Conservation (phyloP, 768 basidiomycete genomes). For the Tylopilus intermedius region DNA sequence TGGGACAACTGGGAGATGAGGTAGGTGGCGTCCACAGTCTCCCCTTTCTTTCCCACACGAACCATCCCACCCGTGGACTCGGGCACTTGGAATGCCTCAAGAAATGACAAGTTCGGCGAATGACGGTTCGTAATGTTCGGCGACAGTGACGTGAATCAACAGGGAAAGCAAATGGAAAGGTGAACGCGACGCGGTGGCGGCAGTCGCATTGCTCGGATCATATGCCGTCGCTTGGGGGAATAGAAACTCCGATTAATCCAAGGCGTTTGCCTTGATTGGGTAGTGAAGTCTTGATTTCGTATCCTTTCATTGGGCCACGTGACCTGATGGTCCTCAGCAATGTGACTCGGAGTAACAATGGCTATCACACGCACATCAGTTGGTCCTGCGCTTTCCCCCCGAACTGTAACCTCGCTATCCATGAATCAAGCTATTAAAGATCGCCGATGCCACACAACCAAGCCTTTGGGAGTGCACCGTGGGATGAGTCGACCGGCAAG, state of each 20-base stretch:
- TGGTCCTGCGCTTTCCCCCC: constrained; percentile 55
- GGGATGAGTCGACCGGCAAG: constrained; percentile 34
- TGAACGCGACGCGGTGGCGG: no score
- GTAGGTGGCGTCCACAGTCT: constrained; percentile 33
- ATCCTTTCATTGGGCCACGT: constrained; percentile 73
- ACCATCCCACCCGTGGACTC: constrained; percentile 41
- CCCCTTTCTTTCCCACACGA: constrained; percentile 39
- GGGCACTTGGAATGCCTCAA: constrained; percentile 40
- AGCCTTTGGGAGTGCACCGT: constrained; percentile 47
- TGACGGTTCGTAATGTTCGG: constrained; percentile 54
- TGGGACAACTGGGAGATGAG: constrained; percentile 45
- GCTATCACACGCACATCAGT: constrained; percentile 39
- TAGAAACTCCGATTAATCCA: constrained; percentile 38
- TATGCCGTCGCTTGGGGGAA: no score
- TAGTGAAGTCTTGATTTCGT: constrained; percentile 53
- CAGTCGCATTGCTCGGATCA: no score
- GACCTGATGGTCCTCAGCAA: neutral
- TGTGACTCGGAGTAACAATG: neutral
- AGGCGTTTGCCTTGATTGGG: constrained; percentile 54
- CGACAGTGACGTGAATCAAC: constrained; percentile 56
- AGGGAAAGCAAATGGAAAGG: constrained; percentile 51
- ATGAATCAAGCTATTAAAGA: constrained; percentile 39
- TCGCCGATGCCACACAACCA: constrained; percentile 49
- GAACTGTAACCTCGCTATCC: constrained; percentile 54
- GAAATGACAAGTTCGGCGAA: constrained; percentile 31